These are phyloP conservation scores for Penicillium hesseltinei DNA, from an alignment of 2,329 filamentous ascomycete genomes.

Conservation along the genomic window DNA sequence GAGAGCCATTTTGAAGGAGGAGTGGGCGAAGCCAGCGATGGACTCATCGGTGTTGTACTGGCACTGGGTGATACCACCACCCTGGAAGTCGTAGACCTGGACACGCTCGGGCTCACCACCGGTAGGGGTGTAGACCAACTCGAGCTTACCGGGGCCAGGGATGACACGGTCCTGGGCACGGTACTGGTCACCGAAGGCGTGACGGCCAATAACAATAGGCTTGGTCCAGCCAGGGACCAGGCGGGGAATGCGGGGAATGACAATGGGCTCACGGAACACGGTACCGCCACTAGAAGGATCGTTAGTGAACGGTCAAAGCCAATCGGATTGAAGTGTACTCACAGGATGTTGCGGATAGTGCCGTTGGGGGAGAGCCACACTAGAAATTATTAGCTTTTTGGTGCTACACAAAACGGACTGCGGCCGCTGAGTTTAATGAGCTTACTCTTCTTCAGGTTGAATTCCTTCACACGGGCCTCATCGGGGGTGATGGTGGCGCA, in stretches of 20 bases:
- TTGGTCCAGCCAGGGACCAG: conserved; percentile 97
- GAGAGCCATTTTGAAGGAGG: conserved; percentile 92
- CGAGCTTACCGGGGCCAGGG: conserved; percentile 78
- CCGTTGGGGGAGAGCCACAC: conserved; percentile 99
- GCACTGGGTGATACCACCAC: conserved; percentile 83
- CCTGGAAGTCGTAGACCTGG: conserved; percentile 86
- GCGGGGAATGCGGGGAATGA: conserved; percentile 88
- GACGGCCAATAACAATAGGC: conserved; percentile 97
- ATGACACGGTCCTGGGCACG: conserved; percentile 89
- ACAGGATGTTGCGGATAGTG: conserved; percentile 68
- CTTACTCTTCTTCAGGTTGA: conserved; percentile 96
- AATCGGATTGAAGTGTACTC: conserved; percentile 25
- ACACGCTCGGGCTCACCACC: conserved; percentile 77
- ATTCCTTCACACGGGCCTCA: conserved; percentile 94
- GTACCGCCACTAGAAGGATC: conserved; percentile 67
- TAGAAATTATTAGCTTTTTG: conserved; percentile 37
- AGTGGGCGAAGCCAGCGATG: conserved; percentile 91
- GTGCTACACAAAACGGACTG: not conserved
- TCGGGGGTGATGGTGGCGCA: conserved; percentile 99
- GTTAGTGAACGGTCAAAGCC: conserved; percentile 19
- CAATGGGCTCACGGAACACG: conserved; percentile 98
- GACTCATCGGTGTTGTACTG: conserved; percentile 99
- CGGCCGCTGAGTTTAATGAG: conserved; percentile 45
- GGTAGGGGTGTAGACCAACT: conserved; percentile 89
- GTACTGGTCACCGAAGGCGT: conserved; percentile 98